phyloP scores from a whole-genome alignment of 106 monocot species.

The Platanthera guangdongensis region DNA sequence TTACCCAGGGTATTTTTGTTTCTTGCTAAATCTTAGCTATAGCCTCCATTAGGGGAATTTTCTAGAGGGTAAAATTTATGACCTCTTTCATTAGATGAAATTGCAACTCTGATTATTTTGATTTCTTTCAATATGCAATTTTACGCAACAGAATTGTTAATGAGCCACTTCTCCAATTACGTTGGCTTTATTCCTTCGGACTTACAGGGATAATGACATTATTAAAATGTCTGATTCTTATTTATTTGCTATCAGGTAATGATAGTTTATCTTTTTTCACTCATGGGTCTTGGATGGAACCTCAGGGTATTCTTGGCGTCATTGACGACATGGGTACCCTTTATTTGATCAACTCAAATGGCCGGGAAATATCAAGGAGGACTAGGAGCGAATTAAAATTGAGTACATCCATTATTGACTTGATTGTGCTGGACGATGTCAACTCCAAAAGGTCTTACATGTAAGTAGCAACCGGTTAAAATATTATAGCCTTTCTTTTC shows the following conservation, averaged over 20 bases:
- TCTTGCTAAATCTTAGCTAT: background rate
- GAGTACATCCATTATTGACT: slow-evolving; percentile 35
- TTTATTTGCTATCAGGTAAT: slow-evolving; percentile 40
- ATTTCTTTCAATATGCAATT: background rate
- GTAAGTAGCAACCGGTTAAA: slow-evolving; percentile 21
- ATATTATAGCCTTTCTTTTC: background rate
- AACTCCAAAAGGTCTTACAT: slow-evolving; percentile 31
- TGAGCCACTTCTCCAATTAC: background rate
- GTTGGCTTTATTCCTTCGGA: background rate
- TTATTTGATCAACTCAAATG: slow-evolving; percentile 69
- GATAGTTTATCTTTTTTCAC: slow-evolving; percentile 42
- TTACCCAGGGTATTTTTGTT: background rate
- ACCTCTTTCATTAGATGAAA: background rate
- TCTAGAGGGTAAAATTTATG: background rate
- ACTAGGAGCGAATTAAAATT: slow-evolving; percentile 57
- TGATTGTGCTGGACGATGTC: slow-evolving; percentile 37
- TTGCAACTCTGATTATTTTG: background rate
- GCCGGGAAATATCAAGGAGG: slow-evolving; percentile 49
- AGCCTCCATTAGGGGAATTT: background rate
- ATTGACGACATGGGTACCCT: slow-evolving; percentile 52
- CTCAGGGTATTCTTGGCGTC: slow-evolving; percentile 67
- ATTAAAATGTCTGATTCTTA: slow-evolving; percentile 7
- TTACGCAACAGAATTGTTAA: background rate
- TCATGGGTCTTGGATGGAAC: slow-evolving; percentile 75
- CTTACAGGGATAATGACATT: background rate